These are phyloP conservation scores for Erucastrum elatum DNA, from an alignment of 345 rosid species.

Conservation along the genomic window DNA sequence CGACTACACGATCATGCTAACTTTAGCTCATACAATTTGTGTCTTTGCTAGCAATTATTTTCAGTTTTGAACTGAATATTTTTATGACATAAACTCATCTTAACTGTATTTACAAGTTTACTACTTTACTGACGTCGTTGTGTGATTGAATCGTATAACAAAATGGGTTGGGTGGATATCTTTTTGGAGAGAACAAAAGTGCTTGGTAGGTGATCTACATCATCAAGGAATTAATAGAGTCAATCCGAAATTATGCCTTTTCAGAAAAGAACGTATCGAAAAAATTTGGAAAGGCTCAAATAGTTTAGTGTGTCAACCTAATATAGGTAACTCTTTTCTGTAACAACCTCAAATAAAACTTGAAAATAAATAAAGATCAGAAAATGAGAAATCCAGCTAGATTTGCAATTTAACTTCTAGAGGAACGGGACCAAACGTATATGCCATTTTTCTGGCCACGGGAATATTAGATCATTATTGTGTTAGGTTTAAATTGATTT, in stretches of 20 bases:
- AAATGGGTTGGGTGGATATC: slow-evolving; percentile 10
- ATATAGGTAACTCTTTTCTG: not conserved
- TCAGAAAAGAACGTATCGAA: slow-evolving; percentile 14
- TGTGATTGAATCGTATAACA: slow-evolving; percentile 10
- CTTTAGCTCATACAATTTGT: not conserved
- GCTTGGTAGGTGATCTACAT: slow-evolving; percentile 26
- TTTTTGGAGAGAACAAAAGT: slow-evolving; percentile 28
- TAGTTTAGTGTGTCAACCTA: slow-evolving; percentile 2
- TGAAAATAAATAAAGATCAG: slow-evolving; percentile 2
- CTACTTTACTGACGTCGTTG: slow-evolving; percentile 23
- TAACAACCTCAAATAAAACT: not conserved
- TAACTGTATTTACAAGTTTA: slow-evolving; percentile 12
- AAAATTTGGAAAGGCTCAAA: slow-evolving; percentile 14
- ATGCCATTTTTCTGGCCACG: slow-evolving; percentile 15
- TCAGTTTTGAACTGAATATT: not conserved
- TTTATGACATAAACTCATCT: slow-evolving; percentile 20
- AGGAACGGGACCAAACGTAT: slow-evolving; percentile 29
- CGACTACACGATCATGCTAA: not conserved
- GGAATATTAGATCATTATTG: slow-evolving; percentile 9
- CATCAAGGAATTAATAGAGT: slow-evolving; percentile 27
- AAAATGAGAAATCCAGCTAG: slow-evolving; percentile 13
- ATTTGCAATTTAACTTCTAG: slow-evolving; percentile 22
- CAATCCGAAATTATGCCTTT: slow-evolving; percentile 29
- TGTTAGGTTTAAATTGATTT: slow-evolving; percentile 15
- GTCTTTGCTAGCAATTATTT: not conserved